Evolutionary conservation across 257 asterid species (phyloP).

Genomic region (Solanum pimpinellifolium): DNA sequence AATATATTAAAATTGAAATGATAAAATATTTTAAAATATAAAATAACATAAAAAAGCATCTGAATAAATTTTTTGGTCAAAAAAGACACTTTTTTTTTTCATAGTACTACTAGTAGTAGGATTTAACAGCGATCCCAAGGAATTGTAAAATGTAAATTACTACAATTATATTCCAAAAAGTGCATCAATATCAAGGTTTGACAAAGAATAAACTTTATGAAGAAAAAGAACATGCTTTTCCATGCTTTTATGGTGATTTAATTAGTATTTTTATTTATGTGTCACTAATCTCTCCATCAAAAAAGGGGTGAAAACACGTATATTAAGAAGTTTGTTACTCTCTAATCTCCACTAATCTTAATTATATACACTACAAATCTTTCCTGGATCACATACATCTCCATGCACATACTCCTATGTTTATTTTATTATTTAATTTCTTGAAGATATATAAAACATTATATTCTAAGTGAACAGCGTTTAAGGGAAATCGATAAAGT

Average conservation of each 20-base stretch:
- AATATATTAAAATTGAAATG: too few relatives aligned
- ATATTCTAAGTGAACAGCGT: not conserved
- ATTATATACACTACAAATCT: not conserved
- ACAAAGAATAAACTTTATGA: not conserved
- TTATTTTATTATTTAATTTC: not conserved
- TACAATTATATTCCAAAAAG: not conserved
- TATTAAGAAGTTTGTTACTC: not conserved
- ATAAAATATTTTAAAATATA: too few relatives aligned
- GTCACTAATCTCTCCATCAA: not conserved
- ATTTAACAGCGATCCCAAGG: not conserved
- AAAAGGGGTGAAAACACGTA: not conserved
- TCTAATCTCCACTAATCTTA: not conserved
- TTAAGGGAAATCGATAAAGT: not conserved
- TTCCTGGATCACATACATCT: not conserved
- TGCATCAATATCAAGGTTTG: not conserved
- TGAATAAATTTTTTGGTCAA: too few relatives aligned
- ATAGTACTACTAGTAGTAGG: not conserved
- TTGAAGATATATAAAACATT: not conserved
- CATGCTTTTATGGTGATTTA: not conserved
- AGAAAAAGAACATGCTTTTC: not conserved
- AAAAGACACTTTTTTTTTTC: too few relatives aligned
- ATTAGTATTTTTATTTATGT: not conserved
- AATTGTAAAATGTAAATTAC: not conserved
- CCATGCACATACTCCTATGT: not conserved
- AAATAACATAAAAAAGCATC: too few relatives aligned